These are phyloP conservation scores for Actinomucor elegans DNA, from an alignment of 371 early-diverging fungal genomes.

Conservation along the genomic window DNA sequence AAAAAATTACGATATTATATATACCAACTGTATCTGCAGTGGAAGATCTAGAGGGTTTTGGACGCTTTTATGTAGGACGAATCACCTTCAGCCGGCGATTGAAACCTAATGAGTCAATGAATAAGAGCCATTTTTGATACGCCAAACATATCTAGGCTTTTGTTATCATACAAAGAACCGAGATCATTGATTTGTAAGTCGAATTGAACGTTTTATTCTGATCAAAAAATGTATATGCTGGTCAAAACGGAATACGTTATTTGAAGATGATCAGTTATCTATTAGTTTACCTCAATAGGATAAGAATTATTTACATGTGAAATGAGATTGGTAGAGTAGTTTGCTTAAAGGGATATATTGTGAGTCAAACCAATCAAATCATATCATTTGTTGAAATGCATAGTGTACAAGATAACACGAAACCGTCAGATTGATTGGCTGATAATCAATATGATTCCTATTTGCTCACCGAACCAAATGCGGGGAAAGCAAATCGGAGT, in stretches of 20 bases:
- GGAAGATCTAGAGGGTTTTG: slow-evolving; percentile 10
- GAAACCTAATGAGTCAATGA: slow-evolving; percentile 6
- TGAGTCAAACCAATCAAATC: slow-evolving; percentile 25
- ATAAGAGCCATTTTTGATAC: background rate
- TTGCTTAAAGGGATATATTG: slow-evolving; percentile 17
- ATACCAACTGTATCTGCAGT: background rate
- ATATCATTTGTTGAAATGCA: slow-evolving; percentile 6
- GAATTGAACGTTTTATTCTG: too few species aligned
- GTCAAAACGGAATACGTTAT: too few species aligned
- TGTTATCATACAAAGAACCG: too few species aligned
- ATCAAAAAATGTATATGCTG: too few species aligned
- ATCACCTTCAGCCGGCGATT: slow-evolving; percentile 16
- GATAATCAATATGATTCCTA: slow-evolving; percentile 20
- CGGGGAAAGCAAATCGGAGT: slow-evolving; percentile 11
- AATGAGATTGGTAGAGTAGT: too few species aligned
- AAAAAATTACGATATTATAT: slow-evolving; percentile 2
- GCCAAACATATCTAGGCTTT: too few species aligned
- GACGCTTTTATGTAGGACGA: slow-evolving; percentile 4
- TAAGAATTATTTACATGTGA: background rate
- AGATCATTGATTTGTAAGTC: too few species aligned
- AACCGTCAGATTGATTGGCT: slow-evolving; percentile 17
- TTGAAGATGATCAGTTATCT: too few species aligned
- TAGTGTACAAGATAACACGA: slow-evolving; percentile 16
- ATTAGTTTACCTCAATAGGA: background rate
- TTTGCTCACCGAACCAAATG: slow-evolving; percentile 23